Conservation (phyloP, 148 eudicot species). For the Chenopodium berlandieri region DNA sequence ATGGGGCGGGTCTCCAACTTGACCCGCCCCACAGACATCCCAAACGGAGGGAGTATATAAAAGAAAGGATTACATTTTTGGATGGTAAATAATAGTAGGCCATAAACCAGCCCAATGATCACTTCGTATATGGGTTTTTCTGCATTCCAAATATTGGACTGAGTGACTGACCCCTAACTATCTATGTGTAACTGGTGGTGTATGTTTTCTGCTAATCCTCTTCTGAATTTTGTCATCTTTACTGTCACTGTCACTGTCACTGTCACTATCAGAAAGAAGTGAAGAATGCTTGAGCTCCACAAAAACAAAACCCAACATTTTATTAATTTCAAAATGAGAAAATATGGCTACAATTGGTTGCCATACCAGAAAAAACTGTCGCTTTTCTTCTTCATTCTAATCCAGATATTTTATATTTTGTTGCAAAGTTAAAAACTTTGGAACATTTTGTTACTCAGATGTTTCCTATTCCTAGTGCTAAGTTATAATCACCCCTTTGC, state of each 20-base stretch:
- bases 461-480: background rate
- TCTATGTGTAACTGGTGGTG: conserved; percentile 19
- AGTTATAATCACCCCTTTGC: background rate
- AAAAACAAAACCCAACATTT: background rate
- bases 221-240: background rate
- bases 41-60: too few species aligned
- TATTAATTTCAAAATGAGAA: background rate
- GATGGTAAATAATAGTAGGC: too few species aligned
- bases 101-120: too few species aligned
- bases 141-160: background rate
- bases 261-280: background rate
- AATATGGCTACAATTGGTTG: background rate
- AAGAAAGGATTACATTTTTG: too few species aligned
- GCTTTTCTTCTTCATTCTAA: background rate
- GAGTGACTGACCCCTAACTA: background rate
- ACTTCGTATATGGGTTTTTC: too few species aligned
- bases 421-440: background rate
- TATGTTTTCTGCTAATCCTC: conserved; percentile 17
- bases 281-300: background rate
- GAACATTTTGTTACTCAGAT: background rate
- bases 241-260: background rate
- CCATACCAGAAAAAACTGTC: conserved; percentile 21
- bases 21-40: too few species aligned
- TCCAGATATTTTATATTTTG: conserved; percentile 10
- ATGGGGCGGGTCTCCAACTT: too few species aligned